phyloP scores from a whole-genome alignment of 2,329 filamentous ascomycete species.

The Hymenoscyphus fraxineus region DNA sequence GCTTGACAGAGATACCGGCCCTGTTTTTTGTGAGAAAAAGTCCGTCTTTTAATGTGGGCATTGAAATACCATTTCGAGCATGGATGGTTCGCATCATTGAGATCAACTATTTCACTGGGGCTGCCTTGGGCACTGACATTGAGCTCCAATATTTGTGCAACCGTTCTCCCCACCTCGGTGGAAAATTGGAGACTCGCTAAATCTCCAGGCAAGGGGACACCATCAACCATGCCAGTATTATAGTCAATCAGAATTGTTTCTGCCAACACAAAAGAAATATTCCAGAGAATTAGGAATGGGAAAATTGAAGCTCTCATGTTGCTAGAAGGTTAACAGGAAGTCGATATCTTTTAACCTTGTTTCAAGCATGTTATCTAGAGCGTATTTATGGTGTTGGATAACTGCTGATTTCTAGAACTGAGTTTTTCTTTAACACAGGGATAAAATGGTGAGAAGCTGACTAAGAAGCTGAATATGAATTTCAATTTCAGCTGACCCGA shows the following conservation, averaged over 20 bases:
- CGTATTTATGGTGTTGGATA: too few species aligned
- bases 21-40: not conserved
- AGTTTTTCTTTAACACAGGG: too few species aligned
- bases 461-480: too few species aligned
- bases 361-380: too few species aligned
- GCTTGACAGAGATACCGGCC: slow-evolving; percentile 1
- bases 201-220: slow-evolving; percentile 6
- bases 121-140: slow-evolving; percentile 5
- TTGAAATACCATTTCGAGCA: slow-evolving; percentile 6
- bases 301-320: not conserved
- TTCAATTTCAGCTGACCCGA: too few species aligned
- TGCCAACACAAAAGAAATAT: not conserved
- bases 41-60: not conserved
- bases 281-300: not conserved
- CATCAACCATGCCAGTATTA: slow-evolving; percentile 4
- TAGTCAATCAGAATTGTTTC: slow-evolving; percentile 3
- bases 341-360: too few species aligned
- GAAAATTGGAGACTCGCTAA: slow-evolving; percentile 3
- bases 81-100: slow-evolving; percentile 1
- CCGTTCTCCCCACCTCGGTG: not conserved
- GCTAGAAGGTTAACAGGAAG: not conserved
- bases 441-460: too few species aligned
- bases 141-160: slow-evolving; percentile 5
- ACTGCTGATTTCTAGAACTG: too few species aligned
- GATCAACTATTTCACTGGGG: not conserved